Base-by-base conservation (phyloP, 352 stramenopile genomes). In the Phytophthora agathidicida region DNA sequence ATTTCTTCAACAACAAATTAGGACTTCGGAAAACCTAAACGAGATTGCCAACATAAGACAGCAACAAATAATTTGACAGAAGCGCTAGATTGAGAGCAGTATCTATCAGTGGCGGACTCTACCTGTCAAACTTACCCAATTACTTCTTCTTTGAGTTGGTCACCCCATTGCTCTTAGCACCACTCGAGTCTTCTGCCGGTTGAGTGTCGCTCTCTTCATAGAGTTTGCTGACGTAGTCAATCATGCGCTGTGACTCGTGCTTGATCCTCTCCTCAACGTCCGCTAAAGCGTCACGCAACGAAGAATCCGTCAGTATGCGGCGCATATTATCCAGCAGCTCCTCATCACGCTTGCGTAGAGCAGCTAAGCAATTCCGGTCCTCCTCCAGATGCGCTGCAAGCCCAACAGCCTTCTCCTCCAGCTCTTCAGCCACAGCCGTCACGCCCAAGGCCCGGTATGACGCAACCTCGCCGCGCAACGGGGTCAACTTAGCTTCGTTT, bases 171-270 rank as follows among this genome's bases (percentile, higher is more conserved):
- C 13, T 63, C 19, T 59, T 41, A 27, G 26, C 37, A 3, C 28
- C 30, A 44, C n/a, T 43, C n/a, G 31, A 26, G 17, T 6, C 32
- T 31, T 62, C 49, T 27, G 22, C 20, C 23, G 24, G 7, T 20
- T 17, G 36, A 13, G 3, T 45, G 26, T 55, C 39, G 46, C 23
- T 45, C 31, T 60, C 43, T 54, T 72, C 52, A 49, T 92, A 83
- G 2, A 90, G 24, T 33, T 85, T 84, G 26, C 52, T 68, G 33
- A 89, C 60, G 44, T 90, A 88, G 30, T 90, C 80, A 14, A 84
- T 71, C 38, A 89, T 83, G 11, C 83, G 80, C 13, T 72, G 65
- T 36, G 81, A 78, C 24, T 92, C 80, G 31, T 73, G 75, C 19
- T 68, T 71, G 28, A 90, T 48, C 37, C 65, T 58, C 1, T 64